These are phyloP conservation scores for Amphicarpaea edgeworthii DNA, from an alignment of 306 rosid genomes.

Conservation along the genomic window DNA sequence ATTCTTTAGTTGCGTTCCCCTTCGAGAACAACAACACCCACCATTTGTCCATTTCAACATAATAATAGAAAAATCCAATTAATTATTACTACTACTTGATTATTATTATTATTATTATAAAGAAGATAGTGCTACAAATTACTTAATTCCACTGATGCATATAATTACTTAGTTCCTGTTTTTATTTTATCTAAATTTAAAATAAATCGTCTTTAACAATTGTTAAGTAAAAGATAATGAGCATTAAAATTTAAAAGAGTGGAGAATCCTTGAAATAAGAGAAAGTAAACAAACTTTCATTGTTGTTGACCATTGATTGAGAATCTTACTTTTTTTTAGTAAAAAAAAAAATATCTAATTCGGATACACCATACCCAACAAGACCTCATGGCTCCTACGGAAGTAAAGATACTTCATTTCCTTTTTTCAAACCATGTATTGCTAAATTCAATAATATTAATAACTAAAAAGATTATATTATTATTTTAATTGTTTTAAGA, in stretches of 20 bases:
- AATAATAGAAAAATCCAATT: background rate
- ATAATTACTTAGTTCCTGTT: too few relatives aligned
- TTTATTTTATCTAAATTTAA: background rate
- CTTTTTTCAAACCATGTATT: too few relatives aligned
- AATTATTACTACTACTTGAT: background rate
- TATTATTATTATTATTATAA: too few relatives aligned
- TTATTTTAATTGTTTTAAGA: too few relatives aligned
- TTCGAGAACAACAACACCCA: too few relatives aligned
- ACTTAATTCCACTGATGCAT: too few relatives aligned
- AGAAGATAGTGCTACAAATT: too few relatives aligned
- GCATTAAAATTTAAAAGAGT: conserved; percentile 10
- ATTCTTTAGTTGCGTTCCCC: background rate
- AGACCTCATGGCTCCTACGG: too few relatives aligned
- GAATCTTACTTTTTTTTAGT: conserved; percentile 8
- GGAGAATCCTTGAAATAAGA: conserved; percentile 42
- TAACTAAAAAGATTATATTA: too few relatives aligned
- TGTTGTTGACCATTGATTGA: background rate
- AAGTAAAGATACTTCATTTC: too few relatives aligned
- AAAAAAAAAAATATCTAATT: too few relatives aligned
- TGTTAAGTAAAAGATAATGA: background rate
- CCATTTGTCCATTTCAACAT: background rate
- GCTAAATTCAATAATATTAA: too few relatives aligned
- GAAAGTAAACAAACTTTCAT: conserved; percentile 27
- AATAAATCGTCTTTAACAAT: background rate
- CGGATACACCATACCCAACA: background rate